Conservation (phyloP, 2,329 filamentous ascomycete genomes). For the Colletotrichum sp. region DNA sequence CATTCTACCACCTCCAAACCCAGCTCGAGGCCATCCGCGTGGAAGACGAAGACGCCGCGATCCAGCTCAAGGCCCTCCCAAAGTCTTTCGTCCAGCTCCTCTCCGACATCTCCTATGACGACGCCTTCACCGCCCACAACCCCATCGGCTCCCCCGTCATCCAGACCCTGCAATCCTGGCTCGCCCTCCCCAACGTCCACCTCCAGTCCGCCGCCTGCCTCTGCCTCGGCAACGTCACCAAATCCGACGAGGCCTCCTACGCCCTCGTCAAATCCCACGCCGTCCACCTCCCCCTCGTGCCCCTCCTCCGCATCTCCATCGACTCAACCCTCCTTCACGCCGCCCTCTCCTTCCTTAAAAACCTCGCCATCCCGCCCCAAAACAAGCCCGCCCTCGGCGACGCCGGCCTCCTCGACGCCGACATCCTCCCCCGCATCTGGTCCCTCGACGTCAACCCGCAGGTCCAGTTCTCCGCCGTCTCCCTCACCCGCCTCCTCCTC, state of each 20-base stretch:
- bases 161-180: constrained; percentile 51
- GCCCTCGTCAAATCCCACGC: constrained; percentile 50
- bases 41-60: constrained; percentile 49
- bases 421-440: constrained; percentile 54
- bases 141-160: constrained; percentile 47
- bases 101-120: constrained; percentile 57
- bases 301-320: constrained; percentile 36
- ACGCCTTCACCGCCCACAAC: constrained; percentile 47
- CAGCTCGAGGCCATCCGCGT: constrained; percentile 41
- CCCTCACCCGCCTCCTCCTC: constrained; percentile 61
- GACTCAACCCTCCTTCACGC: constrained; percentile 62
- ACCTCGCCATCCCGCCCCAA: constrained; percentile 61
- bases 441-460: constrained; percentile 51
- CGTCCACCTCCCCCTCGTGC: constrained; percentile 48
- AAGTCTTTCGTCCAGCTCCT: constrained; percentile 55
- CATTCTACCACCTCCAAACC: constrained; percentile 53
- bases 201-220: constrained; percentile 65
- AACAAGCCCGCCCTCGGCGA: constrained; percentile 60
- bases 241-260: constrained; percentile 59
- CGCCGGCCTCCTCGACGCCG: constrained; percentile 46
- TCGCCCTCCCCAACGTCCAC: constrained; percentile 40
- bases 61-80: constrained; percentile 52
- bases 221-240: constrained; percentile 65
- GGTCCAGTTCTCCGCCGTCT: constrained; percentile 59
- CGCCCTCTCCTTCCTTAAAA: constrained; percentile 66